phyloP scores from a whole-genome alignment of 2,329 filamentous ascomycete genomes.

The Aspergillus pseudonomiae region DNA sequence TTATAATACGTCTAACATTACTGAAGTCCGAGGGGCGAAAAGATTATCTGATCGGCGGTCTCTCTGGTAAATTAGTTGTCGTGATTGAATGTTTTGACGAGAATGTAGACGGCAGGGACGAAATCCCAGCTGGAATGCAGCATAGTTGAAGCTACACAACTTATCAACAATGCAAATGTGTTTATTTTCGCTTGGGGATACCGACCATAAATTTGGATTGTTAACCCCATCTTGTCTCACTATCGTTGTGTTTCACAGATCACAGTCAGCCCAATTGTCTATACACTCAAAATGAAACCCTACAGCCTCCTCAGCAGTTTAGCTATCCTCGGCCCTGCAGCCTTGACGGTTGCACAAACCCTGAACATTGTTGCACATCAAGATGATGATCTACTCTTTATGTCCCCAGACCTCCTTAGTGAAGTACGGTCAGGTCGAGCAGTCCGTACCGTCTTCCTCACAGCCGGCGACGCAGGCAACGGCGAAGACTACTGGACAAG shows the following conservation, averaged over 20 bases:
- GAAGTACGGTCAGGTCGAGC: constrained; percentile 15
- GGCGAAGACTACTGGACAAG: constrained; percentile 17
- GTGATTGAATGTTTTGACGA: neutral
- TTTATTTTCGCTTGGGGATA: neutral
- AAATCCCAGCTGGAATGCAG: neutral
- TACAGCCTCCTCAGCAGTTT: neutral
- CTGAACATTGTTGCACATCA: constrained; percentile 26
- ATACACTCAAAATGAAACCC: neutral
- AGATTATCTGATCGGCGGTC: neutral
- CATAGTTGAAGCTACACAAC: neutral
- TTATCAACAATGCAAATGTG: neutral
- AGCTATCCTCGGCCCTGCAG: constrained; percentile 2
- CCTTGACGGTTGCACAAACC: constrained; percentile 9
- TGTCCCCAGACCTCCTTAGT: constrained; percentile 18
- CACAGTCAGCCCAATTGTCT: neutral
- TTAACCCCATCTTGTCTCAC: neutral
- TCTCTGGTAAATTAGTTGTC: neutral
- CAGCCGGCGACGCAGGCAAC: constrained; percentile 22
- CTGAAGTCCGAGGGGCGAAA: neutral
- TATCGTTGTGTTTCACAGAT: too few species aligned
- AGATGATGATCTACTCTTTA: constrained; percentile 25
- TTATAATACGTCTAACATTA: neutral
- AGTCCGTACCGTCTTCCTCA: constrained; percentile 23
- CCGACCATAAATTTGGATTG: neutral
- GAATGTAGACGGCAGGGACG: neutral